phyloP scores from a whole-genome alignment of 768 basidiomycete species.

The Sistotremastrum suecicum region DNA sequence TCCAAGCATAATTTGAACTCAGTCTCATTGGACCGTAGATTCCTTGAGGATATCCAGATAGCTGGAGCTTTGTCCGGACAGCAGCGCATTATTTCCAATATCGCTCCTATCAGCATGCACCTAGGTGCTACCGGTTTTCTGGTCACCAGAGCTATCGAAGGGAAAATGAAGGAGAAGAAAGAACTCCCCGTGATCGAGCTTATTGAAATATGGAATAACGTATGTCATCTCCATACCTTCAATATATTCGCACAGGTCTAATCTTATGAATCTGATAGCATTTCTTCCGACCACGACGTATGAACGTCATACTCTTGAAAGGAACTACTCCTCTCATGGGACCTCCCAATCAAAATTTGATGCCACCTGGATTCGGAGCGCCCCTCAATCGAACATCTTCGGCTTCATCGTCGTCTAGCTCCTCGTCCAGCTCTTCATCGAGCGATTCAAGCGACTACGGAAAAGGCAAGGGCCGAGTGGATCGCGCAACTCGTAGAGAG shows the following conservation, averaged over 20 bases:
- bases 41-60: constrained; percentile 23
- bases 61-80: constrained; percentile 19
- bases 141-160: constrained; percentile 6
- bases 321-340: constrained; percentile 13
- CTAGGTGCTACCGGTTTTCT: constrained; percentile 11
- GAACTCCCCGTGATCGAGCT: constrained; percentile 23
- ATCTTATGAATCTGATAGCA: constrained; percentile 17
- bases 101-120: not conserved
- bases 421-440: not conserved
- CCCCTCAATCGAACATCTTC: not conserved
- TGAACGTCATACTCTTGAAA: constrained; percentile 27
- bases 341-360: constrained; percentile 4
- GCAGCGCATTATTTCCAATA: constrained; percentile 19
- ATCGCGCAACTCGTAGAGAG: no score
- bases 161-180: constrained; percentile 23
- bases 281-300: constrained; percentile 32
- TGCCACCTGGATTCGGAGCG: constrained; percentile 4
- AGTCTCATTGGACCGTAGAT: constrained; percentile 15
- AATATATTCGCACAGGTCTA: constrained; percentile 5
- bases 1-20: not conserved
- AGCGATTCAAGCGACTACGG: no score
- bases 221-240: constrained; percentile 13
- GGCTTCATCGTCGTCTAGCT: not conserved
- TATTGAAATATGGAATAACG: constrained; percentile 38
- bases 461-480: no score